Base-by-base conservation (phyloP, 192 early-diverging fungal genomes). In the Linnemannia schmuckeri region DNA sequence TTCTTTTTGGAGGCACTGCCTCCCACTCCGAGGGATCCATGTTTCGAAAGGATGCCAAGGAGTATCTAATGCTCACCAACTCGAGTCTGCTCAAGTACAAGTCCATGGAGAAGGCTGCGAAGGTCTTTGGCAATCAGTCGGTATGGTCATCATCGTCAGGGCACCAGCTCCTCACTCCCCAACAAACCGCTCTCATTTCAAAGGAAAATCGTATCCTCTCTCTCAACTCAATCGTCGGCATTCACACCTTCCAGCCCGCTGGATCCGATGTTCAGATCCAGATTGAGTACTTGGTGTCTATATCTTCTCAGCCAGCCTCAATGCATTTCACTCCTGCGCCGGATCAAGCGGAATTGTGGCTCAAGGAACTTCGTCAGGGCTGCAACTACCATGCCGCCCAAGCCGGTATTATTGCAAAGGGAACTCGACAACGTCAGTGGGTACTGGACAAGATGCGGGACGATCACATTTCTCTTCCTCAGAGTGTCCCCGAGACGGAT, bases 31-130 rank as follows among this genome's bases (percentile, higher is more conserved):
- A 87, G 68, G 68, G 76, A 38, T 77, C 76, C 1, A 22, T 87
- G 37, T 87, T 87, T 42, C 79, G 80, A 1, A 87, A 87, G 72
- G 85, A 87, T 6, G 55, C 76, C 15, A 87, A 81, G 47, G 85
- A 87, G 40, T 87, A 87, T 54, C 55, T 87, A 0, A 42, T 87
- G 18, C 72, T 87, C 42, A 87, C 85, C 35, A 87, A 87, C 73
- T 81, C 85, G 3, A 81, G 76, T 69, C 72, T 87, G 3, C 85
- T 87, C 55, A 81, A 77, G 41, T 87, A 81, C 73, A 87, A 87
- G 75, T 71, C 76, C n/a, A 87, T 87, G 85, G 85, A 87, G 44
- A 87, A 87, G 54, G 85, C 85, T 20, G 41, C 80, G 79, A 87
- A 87, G 54, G 57, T 87, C 63, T 87, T 87, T 75, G 85, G 85